Evolutionary conservation across 805 yeast species (phyloP), one percentile per base, ranked within the genome.

Genomic region (Metschnikowia noctiluminum): DNA sequence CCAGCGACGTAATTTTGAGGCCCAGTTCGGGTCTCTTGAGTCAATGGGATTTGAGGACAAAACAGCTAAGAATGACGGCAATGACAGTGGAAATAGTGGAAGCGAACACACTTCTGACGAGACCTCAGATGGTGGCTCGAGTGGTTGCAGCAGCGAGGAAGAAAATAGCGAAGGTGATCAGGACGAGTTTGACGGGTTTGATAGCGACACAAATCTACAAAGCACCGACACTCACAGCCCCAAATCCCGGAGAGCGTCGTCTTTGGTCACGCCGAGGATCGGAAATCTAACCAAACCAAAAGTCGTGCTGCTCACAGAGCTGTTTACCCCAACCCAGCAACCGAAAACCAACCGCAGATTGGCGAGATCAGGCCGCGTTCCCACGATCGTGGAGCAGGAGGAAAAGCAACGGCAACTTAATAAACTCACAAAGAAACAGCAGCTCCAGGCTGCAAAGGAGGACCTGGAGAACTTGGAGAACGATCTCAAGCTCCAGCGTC

Each of bases 401-500:
- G 52, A 55, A 36, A 67, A 64, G 42, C 63, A 66, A 46, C 51
- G 58, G 35, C 54, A 49, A 35, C 49, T 59, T 0, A 45, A 43
- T 27, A 66, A 68, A 47, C 52, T 56, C 62, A 70, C 67, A 15
- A 68, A 66, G 45, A 66, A 62, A 52, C 74, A 70, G 51, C 62
- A 64, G 52, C 62, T 64, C 37, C 57, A 68, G 53, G 63, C 68
- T 7, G 66, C 66, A 30, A 61, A 68, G 52, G 78, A 73, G 48
- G 77, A 73, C 45, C 63, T 59, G 8, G 77, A 84, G 28, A 80
- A 86, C 57, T 57, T 85, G 52, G 78, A 83, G 51, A 84, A 85
- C 55, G 94, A 86, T 63, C 59, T 85, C n/a, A 87, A 83, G 56
- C 68, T 87, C 42, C 91, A 87, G 61, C 68, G 90, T 49, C 76